Percentiles rank a stretch among this genome's conserved stretches.
These are phyloP conservation scores for Diaporthe humulicola DNA, from an alignment of 2,329 filamentous ascomycete genomes.

Conservation along the genomic window DNA sequence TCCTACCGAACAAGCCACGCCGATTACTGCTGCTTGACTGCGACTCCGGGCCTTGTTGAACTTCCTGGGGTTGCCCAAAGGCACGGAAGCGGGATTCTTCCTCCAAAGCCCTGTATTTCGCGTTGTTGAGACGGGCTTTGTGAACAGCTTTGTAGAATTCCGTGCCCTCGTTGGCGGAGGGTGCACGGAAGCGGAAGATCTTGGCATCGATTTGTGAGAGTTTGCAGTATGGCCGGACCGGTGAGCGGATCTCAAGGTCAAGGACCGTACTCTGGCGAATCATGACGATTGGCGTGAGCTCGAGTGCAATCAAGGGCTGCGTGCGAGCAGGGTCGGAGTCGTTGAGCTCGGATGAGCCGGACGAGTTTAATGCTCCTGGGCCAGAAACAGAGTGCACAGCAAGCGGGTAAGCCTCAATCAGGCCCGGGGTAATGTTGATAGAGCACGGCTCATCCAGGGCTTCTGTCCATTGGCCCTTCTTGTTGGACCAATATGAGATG, in stretches of 20 bases:
- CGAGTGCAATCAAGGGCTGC: constrained; percentile 75
- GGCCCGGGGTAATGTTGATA: constrained; percentile 68
- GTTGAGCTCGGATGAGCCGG: constrained; percentile 50
- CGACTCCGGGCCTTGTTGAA: constrained; percentile 61
- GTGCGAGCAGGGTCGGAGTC: constrained; percentile 45
- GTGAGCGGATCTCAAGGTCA: constrained; percentile 93
- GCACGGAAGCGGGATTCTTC: constrained; percentile 78
- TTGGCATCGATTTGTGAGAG: constrained; percentile 74
- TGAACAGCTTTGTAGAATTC: constrained; percentile 89
- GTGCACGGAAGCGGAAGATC: constrained; percentile 92
- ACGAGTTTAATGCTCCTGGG: constrained; percentile 48
- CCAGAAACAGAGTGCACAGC: constrained; percentile 52
- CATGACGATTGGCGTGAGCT: constrained; percentile 91
- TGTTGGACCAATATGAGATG: constrained; percentile 74
- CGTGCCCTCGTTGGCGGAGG: constrained; percentile 82
- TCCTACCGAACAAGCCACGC: constrained; percentile 72
- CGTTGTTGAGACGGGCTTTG: constrained; percentile 89
- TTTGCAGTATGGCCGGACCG: constrained; percentile 79
- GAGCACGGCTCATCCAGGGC: constrained; percentile 65
- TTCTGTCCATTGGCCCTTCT: constrained; percentile 71
- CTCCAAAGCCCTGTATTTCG: constrained; percentile 81
- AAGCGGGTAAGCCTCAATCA: constrained; percentile 69
- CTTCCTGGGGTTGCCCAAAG: constrained; percentile 71
- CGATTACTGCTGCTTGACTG: constrained; percentile 60
- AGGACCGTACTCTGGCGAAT: constrained; percentile 91